These are phyloP conservation scores for Paramyrothecium sp. DNA, from an alignment of 2,329 filamentous ascomycete species.

Conservation along the genomic window DNA sequence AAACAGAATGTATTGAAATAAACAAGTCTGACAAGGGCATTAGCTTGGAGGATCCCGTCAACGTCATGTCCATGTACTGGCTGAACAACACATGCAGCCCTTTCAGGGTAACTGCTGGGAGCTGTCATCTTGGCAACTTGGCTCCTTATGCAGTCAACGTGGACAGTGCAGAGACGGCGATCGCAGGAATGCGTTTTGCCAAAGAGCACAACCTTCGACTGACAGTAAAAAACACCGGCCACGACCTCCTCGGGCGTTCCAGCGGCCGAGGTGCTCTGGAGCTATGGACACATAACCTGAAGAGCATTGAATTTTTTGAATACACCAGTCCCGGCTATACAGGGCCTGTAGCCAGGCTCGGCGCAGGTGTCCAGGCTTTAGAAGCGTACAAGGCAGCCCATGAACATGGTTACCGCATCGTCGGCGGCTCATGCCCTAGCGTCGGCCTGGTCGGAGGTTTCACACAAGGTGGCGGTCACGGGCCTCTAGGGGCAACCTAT, in stretches of 20 bases:
- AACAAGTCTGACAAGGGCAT: not conserved
- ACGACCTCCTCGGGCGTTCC: constrained; percentile 37
- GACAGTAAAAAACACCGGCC: constrained; percentile 47
- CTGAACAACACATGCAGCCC: not conserved
- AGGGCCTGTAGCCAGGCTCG: constrained; percentile 34
- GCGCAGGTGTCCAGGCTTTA: not conserved
- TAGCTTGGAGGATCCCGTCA: not conserved
- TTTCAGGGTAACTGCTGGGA: not conserved
- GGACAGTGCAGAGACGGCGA: constrained; percentile 1
- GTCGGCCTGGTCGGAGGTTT: constrained; percentile 56
- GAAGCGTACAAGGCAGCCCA: not conserved
- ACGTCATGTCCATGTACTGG: not conserved
- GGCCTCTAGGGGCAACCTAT: constrained; percentile 38
- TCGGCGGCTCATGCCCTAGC: constrained; percentile 46
- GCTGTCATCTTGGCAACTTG: not conserved
- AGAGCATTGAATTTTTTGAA: constrained; percentile 17
- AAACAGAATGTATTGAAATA: too few relatives aligned
- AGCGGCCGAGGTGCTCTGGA: constrained; percentile 32
- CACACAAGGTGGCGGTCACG: constrained; percentile 53
- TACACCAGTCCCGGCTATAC: constrained; percentile 31
- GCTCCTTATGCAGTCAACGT: not conserved
- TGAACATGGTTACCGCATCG: constrained; percentile 33
- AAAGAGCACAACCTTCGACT: constrained; percentile 39
- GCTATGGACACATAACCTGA: constrained; percentile 40
- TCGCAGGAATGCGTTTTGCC: constrained; percentile 31